A percentile compares a stretch with the other conserved stretches of the same genome.
Conservation (phyloP, 345 rosid genomes). For the Eucalyptus microcorys region DNA sequence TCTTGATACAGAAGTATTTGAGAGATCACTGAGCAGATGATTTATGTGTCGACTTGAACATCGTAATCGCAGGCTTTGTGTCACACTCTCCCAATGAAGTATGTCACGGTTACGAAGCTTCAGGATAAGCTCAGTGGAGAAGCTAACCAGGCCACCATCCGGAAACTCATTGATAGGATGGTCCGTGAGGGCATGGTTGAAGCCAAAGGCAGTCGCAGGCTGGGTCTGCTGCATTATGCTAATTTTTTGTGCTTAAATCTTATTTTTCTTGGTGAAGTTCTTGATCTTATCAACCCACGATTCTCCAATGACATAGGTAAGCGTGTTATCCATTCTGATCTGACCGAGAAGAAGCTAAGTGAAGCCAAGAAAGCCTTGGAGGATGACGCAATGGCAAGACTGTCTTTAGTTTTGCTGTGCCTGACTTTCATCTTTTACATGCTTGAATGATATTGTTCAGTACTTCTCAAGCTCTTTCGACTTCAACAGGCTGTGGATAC, state of each 20-base stretch:
- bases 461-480: not conserved
- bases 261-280: not conserved
- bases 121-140: slow-evolving; percentile 68
- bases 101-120: slow-evolving; percentile 60
- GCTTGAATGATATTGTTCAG: not conserved
- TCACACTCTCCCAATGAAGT: slow-evolving; percentile 77
- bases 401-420: not conserved
- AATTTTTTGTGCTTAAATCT: not conserved
- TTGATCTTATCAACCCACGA: not conserved
- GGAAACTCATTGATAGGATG: slow-evolving; percentile 70
- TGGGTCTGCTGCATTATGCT: slow-evolving; percentile 27
- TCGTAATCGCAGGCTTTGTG: slow-evolving; percentile 47
- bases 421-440: not conserved
- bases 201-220: slow-evolving; percentile 68
- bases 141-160: slow-evolving; percentile 50
- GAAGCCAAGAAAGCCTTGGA: slow-evolving; percentile 65
- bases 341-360: slow-evolving; percentile 55
- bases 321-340: slow-evolving; percentile 63
- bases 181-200: slow-evolving; percentile 63
- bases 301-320: slow-evolving; percentile 38
- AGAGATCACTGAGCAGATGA: not conserved
- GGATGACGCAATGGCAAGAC: slow-evolving; percentile 41
- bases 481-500: slow-evolving; percentile 47
- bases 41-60: not conserved
- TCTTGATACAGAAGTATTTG: not conserved